A percentile compares a stretch with the other conserved stretches of the same genome.
phyloP scores from a whole-genome alignment of 1,284 basidiomycete genomes.

The Schizophyllum commune region DNA sequence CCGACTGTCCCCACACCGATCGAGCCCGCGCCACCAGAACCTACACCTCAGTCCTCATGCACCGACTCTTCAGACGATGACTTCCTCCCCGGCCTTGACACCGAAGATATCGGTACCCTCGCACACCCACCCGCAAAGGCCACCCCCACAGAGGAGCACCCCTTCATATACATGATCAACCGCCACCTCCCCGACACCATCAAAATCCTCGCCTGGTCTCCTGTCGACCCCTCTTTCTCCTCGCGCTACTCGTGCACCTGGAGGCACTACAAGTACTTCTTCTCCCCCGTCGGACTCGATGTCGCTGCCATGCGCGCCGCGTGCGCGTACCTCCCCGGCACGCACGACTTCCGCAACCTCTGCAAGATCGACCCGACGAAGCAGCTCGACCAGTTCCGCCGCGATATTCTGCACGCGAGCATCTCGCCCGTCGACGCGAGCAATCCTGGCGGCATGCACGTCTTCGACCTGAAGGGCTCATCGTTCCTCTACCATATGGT shows the following conservation, averaged over 20 bases:
- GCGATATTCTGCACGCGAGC: constrained; percentile 59
- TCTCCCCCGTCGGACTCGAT: constrained; percentile 61
- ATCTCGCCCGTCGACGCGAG: constrained; percentile 37
- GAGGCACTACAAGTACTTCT: constrained; percentile 98
- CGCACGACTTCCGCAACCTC: constrained; percentile 95
- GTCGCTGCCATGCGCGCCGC: constrained; percentile 73
- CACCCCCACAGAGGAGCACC: constrained; percentile 45
- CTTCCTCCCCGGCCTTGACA: constrained; percentile 12
- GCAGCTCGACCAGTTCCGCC: constrained; percentile 77
- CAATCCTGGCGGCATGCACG: constrained; percentile 39
- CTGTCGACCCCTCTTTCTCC: constrained; percentile 76
- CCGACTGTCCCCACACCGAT: not conserved
- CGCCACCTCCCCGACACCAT: constrained; percentile 87
- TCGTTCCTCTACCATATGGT: constrained; percentile 98
- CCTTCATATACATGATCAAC: constrained; percentile 82
- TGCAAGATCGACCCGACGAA: constrained; percentile 94
- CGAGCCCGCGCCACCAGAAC: not conserved
- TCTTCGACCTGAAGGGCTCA: constrained; percentile 82
- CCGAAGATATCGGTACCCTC: constrained; percentile 17
- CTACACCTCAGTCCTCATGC: constrained; percentile 1
- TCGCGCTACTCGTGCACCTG: constrained; percentile 83
- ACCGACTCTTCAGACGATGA: constrained; percentile 3
- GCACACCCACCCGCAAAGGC: constrained; percentile 21
- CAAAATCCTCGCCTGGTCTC: constrained; percentile 93
- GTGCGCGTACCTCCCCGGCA: constrained; percentile 69